phyloP scores from a whole-genome alignment of 495 filamentous ascomycete genomes.

The Delitschia confertaspora region DNA sequence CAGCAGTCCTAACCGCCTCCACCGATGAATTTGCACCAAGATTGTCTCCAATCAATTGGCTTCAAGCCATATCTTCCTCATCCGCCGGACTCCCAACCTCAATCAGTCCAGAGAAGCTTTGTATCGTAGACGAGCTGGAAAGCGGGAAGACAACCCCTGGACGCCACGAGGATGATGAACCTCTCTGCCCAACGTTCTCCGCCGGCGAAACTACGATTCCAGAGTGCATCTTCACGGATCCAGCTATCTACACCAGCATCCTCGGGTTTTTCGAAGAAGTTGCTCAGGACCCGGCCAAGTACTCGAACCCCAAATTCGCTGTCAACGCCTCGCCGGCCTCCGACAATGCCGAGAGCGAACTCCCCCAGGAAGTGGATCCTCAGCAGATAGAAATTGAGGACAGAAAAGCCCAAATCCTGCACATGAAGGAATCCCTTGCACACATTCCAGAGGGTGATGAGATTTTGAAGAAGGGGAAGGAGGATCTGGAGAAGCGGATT shows the following conservation, averaged over 20 bases:
- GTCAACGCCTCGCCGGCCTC: background rate
- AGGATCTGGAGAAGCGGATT: constrained; percentile 11
- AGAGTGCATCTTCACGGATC: constrained; percentile 23
- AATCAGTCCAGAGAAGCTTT: background rate
- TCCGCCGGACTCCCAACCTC: background rate
- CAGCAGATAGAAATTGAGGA: constrained; percentile 4
- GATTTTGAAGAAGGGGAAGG: background rate
- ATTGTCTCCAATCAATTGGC: constrained; percentile 7
- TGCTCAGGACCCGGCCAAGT: constrained; percentile 10
- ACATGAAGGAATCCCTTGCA: constrained; percentile 10
- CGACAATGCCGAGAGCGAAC: background rate
- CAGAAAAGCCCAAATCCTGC: background rate
- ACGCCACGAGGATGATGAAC: too few species aligned
- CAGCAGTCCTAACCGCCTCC: too few species aligned
- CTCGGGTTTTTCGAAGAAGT: constrained; percentile 25
- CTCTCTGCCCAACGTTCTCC: constrained; percentile 20
- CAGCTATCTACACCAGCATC: constrained; percentile 10
- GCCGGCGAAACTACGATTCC: constrained; percentile 6
- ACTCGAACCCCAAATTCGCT: constrained; percentile 18
- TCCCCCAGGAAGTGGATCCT: constrained; percentile 1
- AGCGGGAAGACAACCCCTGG: background rate
- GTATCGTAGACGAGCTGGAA: too few species aligned
- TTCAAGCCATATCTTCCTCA: constrained; percentile 1
- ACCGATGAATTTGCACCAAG: too few species aligned
- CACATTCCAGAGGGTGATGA: constrained; percentile 1